These are phyloP conservation scores for Kodamaea leandrae DNA, from an alignment of 805 yeast species.

Conservation along the genomic window DNA sequence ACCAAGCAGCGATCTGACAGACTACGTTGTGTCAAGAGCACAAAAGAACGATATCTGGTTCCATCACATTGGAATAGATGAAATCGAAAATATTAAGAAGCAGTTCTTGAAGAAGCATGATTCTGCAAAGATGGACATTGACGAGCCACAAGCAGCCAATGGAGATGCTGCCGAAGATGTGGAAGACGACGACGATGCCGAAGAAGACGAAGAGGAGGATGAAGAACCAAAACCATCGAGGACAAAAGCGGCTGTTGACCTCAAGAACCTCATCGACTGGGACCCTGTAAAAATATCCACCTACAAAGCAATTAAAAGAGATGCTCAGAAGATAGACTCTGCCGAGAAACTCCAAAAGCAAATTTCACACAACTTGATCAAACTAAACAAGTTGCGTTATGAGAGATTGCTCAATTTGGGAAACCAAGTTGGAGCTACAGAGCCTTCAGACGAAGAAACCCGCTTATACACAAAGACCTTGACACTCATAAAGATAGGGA, in stretches of 20 bases:
- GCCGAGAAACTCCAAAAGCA: constrained; percentile 32
- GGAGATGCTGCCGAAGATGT: neutral
- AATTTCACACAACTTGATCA: constrained; percentile 31
- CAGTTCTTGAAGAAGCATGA: constrained; percentile 12
- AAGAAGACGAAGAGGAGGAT: constrained; percentile 13
- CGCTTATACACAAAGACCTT: constrained; percentile 29
- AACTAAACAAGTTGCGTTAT: constrained; percentile 40
- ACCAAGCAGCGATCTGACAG: constrained; percentile 34
- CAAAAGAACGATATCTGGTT: constrained; percentile 38
- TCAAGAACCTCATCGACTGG: constrained; percentile 34
- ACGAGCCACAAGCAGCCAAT: neutral
- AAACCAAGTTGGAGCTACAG: constrained; percentile 12
- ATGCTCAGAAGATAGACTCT: constrained; percentile 24
- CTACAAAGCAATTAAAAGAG: constrained; percentile 25
- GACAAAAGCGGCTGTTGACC: constrained; percentile 20
- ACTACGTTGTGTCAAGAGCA: constrained; percentile 30
- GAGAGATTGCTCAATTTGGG: constrained; percentile 30
- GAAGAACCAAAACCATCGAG: constrained; percentile 9
- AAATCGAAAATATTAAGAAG: constrained; percentile 27
- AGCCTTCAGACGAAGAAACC: constrained; percentile 27
- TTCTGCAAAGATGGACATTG: neutral
- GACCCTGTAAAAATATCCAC: constrained; percentile 31
- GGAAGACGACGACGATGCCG: constrained; percentile 3
- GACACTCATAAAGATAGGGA: constrained; percentile 31
- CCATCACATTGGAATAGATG: constrained; percentile 35